Conservation (phyloP, 106 monocot species). For the Apostasia ramifera region DNA sequence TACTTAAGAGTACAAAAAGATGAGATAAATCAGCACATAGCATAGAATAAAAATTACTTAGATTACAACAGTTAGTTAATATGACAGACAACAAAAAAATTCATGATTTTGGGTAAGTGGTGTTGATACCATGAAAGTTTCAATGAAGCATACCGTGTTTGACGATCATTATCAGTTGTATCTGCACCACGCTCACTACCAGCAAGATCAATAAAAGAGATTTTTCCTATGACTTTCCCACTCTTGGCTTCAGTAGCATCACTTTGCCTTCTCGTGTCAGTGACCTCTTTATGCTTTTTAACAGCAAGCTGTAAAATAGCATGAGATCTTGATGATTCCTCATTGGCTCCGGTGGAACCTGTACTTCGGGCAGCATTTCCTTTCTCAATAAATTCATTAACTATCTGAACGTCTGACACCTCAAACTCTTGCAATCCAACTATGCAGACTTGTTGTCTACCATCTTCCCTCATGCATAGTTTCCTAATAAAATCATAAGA, state of each 20-base stretch:
- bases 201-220: constrained; percentile 94
- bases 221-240: constrained; percentile 66
- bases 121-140: background rate
- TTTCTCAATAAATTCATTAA: constrained; percentile 78
- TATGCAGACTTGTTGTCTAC: constrained; percentile 85
- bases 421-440: constrained; percentile 91
- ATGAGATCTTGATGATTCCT: constrained; percentile 89
- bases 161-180: constrained; percentile 85
- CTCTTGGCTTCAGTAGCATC: constrained; percentile 35
- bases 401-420: constrained; percentile 77
- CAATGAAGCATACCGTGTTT: constrained; percentile 45
- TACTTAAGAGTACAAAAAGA: constrained; percentile 24
- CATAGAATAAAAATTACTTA: no score
- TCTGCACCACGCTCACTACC: constrained; percentile 95
- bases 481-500: constrained; percentile 33
- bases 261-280: constrained; percentile 32
- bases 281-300: constrained; percentile 46
- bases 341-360: constrained; percentile 88
- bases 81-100: no score
- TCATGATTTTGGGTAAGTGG: no score
- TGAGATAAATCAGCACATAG: background rate
- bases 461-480: constrained; percentile 90
- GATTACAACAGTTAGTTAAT: no score
- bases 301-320: constrained; percentile 77
- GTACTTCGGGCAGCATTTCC: constrained; percentile 76